phyloP scores from a whole-genome alignment of 345 rosid genomes.

The Lepidium aucheri region DNA sequence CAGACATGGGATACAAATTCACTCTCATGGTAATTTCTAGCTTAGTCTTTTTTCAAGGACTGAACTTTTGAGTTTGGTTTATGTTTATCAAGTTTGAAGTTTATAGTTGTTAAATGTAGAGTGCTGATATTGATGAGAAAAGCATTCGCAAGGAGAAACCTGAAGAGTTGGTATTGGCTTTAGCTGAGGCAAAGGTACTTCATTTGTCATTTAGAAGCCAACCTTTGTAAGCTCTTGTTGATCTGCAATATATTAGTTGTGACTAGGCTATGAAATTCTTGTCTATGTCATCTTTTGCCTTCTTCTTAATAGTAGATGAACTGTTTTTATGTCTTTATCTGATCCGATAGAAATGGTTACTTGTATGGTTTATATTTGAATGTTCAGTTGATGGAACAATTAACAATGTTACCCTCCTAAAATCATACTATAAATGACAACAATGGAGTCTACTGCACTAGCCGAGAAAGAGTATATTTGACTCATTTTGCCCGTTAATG shows the following conservation, averaged over 20 bases:
- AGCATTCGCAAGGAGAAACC: slow-evolving; percentile 67
- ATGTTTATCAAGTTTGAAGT: neutral
- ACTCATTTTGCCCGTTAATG: too few relatives aligned
- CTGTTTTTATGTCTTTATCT: neutral
- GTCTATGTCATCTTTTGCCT: neutral
- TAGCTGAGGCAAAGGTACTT: slow-evolving; percentile 87
- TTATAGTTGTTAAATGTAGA: slow-evolving; percentile 28
- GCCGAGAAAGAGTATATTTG: too few relatives aligned
- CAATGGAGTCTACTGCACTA: too few relatives aligned
- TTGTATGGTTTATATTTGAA: neutral
- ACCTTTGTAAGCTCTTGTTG: neutral
- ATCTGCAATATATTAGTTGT: neutral
- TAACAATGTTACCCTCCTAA: too few relatives aligned
- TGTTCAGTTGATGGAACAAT: too few relatives aligned
- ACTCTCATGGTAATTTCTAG: slow-evolving; percentile 43
- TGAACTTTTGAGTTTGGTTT: neutral
- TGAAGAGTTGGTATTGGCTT: slow-evolving; percentile 77
- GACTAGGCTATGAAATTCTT: neutral
- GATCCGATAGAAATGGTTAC: neutral
- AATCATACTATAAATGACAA: too few relatives aligned
- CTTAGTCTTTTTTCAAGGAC: neutral
- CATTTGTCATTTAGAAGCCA: neutral
- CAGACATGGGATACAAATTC: slow-evolving; percentile 90
- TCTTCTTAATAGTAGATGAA: neutral
- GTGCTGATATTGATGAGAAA: slow-evolving; percentile 93